Evolutionary conservation across 2,329 filamentous ascomycete genomes (phyloP).

Genomic region (Cadophora luteo-olivacea): DNA sequence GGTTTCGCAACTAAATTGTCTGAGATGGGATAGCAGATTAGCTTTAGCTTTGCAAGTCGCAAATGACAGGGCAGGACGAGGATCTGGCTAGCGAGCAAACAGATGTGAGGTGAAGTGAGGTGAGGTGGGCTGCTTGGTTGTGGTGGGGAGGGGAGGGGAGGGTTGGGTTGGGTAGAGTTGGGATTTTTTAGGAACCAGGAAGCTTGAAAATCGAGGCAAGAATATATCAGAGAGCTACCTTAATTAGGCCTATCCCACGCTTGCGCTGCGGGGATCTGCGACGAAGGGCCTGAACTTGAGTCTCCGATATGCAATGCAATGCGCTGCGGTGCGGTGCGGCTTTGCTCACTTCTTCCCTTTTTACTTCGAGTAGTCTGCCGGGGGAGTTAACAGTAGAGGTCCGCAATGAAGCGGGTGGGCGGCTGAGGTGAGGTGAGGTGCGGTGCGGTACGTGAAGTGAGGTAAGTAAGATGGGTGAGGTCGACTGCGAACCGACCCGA

Average conservation of each 20-base stretch:
- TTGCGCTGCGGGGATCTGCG: conserved; percentile 19
- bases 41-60: conserved; percentile 19
- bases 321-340: conserved; percentile 22
- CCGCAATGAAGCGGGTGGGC: neutral
- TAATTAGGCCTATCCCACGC: conserved; percentile 8
- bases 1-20: conserved; percentile 26
- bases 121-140: neutral
- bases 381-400: neutral
- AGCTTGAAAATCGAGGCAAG: conserved; percentile 12
- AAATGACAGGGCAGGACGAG: conserved; percentile 17
- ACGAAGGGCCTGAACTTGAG: conserved; percentile 6
- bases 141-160: neutral
- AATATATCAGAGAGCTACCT: conserved; percentile 17
- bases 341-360: conserved; percentile 3
- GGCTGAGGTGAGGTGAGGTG: conserved; percentile 8
- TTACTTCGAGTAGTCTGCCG: neutral
- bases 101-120: neutral
- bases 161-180: conserved; percentile 8
- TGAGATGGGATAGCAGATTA: conserved; percentile 29
- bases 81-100: conserved; percentile 8
- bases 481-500: conserved; percentile 7
- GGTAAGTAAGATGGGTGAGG: neutral
- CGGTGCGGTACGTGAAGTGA: neutral
- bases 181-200: conserved; percentile 10
- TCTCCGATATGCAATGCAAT: conserved; percentile 28